A percentile compares a stretch with the other conserved stretches of the same genome.
These are phyloP conservation scores for Euphorbia lathyris DNA, from an alignment of 345 rosid genomes.

Conservation along the genomic window DNA sequence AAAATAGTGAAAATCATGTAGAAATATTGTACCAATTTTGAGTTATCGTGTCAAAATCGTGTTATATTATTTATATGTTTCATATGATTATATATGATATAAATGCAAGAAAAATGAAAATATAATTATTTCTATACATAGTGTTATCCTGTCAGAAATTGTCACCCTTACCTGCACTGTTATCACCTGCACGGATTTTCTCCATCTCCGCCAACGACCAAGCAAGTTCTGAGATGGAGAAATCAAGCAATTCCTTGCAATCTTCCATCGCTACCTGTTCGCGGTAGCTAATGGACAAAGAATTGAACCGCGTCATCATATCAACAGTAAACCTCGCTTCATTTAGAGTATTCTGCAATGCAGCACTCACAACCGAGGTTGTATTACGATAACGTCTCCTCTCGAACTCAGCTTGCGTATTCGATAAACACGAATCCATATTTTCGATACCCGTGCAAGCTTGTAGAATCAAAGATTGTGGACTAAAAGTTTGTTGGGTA, in stretches of 20 bases:
- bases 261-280: constrained; percentile 83
- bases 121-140: no score
- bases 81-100: no score
- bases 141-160: no score
- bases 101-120: no score
- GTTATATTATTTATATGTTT: no score
- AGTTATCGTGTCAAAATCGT: no score
- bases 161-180: constrained; percentile 3
- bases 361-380: constrained; percentile 53
- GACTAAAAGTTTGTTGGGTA: constrained; percentile 28
- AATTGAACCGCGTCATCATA: constrained; percentile 47
- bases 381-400: constrained; percentile 30
- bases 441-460: constrained; percentile 50
- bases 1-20: no score
- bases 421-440: constrained; percentile 48
- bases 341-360: constrained; percentile 51
- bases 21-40: no score
- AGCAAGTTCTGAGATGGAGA: constrained; percentile 86
- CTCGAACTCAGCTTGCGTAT: constrained; percentile 38
- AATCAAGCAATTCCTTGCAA: constrained; percentile 87
- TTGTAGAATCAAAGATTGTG: constrained; percentile 38
- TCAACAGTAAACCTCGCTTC: constrained; percentile 66
- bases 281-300: constrained; percentile 59
- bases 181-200: constrained; percentile 49
- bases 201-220: constrained; percentile 85